Evolutionary conservation across 768 basidiomycete species (phyloP), one percentile per base, ranked within the genome.

Genomic region (Chalciporus piperatus): DNA sequence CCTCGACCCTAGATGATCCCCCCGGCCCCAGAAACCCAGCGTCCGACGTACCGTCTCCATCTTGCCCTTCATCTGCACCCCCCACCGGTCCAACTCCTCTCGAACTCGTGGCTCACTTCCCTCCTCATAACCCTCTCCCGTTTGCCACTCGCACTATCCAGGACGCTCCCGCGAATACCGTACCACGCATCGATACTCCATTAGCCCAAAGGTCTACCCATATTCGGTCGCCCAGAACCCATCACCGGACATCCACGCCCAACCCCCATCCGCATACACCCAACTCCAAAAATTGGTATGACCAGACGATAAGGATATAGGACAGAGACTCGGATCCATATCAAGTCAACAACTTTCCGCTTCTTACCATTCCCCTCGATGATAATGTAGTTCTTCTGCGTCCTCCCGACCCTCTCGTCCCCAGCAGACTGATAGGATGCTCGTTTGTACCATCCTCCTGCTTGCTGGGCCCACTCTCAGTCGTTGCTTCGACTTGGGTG

Each of bases 321-420:
- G 37, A 35, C 0, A n/a, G 7, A 23, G 38, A n/a, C n/a, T n/a
- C n/a, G n/a, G n/a, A 22, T 73, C 16, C 77, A 41, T 60, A 84
- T 84, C 57, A 85, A 70, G 55, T 89, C 85, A 17, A 87, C 81
- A 22, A 84, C 70, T 65, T 84, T 87, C 57, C 85, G 75, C 74
- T 83, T 83, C 79, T 88, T 89, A 39, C 83, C 84, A 17, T 75
- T 75, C 51, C 83, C 81, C 19, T 75, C 74, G 47, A 72, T 41
- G 40, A 79, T 69, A 1, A 77, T 77, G 60, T 80, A 79, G 50
- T 79, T 67, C 68, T 82, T 84, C 52, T 79, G 71, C 64, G 81
- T 84, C 68, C 76, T 76, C 0, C 73, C 74, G 1, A 57, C 59
- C 55, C 71, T 72, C 22, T 74, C 74, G 8, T 65, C 74, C 4